Evolutionary conservation across 2,329 filamentous ascomycete species (phyloP), one percentile per base, ranked within the genome.

Genomic region (Aureobasidium sp.): DNA sequence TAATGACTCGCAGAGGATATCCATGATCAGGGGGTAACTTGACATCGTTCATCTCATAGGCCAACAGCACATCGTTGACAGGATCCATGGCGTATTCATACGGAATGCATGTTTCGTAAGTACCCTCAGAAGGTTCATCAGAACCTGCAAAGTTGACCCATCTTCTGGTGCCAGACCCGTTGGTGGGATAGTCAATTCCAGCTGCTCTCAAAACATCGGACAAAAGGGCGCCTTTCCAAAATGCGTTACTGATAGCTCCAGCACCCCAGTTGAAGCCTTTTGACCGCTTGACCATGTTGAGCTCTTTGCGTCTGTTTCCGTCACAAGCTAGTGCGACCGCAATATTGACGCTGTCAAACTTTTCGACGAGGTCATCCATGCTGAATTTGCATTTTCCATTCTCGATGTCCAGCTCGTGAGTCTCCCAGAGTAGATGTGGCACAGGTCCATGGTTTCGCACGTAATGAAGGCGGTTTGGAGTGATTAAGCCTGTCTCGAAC

Each of bases 401-500:
- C 13, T 63, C 63, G 23, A 82, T 68, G 17, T 81, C 75, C 4
- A 82, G 65, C 15, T 71, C 69, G 65, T 81, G 79, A 10, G 73
- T 75, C 57, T 79, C 78, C 78, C 77, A 81, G 0, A 79, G 64
- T 0, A 81, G 60, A 45, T 57, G 53, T 17, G 53, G 53, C 4
- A 57, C 80, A 4, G 77, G 68, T n/a, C 78, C 79, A 61, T 83
- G 80, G 55, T 79, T 82, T 3, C 80, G 73, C 13, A 82, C 78
- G 61, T 80, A 82, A 65, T 81, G 78, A 1, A 81, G 63, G 58
- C 75, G 70, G 54, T 78, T 79, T 0, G 79, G 78, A 0, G 80
- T 82, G 61, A 80, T 78, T 0, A 81, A 67, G 0, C 79, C 79
- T 4, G 74, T 75, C 0, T 77, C 71, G 57, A 75, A 78, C 0